These are phyloP conservation scores for Suillus variegatus DNA, from an alignment of 768 basidiomycete genomes.

Conservation along the genomic window DNA sequence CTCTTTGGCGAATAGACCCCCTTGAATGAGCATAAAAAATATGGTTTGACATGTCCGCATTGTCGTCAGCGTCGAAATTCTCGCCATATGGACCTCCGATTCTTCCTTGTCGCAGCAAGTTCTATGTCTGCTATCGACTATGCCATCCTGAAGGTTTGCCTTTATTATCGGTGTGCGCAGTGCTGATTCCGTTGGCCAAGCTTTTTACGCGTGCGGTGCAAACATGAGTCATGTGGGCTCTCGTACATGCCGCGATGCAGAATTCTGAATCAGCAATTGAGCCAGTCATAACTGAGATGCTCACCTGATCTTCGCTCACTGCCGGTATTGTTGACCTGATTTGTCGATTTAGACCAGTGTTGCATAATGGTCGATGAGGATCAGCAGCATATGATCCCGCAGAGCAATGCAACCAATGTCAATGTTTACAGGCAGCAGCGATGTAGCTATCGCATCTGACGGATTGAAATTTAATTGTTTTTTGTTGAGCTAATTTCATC, in stretches of 20 bases:
- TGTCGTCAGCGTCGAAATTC: not conserved
- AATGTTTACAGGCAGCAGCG: not conserved
- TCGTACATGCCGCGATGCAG: not conserved
- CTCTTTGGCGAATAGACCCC: slow-evolving; percentile 25
- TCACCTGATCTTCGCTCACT: not conserved
- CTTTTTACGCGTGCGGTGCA: not conserved
- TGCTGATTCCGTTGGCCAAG: not conserved
- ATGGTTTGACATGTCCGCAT: slow-evolving; percentile 11
- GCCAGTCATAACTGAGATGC: not conserved
- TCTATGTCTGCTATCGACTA: slow-evolving; percentile 21
- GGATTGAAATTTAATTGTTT: slow-evolving; percentile 6
- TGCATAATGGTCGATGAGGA: not conserved
- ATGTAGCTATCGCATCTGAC: not conserved
- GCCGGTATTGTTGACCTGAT: not conserved
- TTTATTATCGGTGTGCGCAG: slow-evolving; percentile 23
- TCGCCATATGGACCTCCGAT: not conserved
- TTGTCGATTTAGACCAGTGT: not conserved
- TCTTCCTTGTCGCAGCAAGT: slow-evolving; percentile 9
- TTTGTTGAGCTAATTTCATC: slow-evolving; percentile 26
- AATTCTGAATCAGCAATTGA: not conserved
- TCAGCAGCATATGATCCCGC: not conserved
- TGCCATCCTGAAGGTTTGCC: slow-evolving; percentile 25
- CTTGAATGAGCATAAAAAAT: slow-evolving; percentile 18
- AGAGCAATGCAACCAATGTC: not conserved
- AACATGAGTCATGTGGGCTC: not conserved